Evolutionary conservation across 768 basidiomycete species (phyloP), one percentile per base, ranked within the genome.

Genomic region (Serendipita sp.): DNA sequence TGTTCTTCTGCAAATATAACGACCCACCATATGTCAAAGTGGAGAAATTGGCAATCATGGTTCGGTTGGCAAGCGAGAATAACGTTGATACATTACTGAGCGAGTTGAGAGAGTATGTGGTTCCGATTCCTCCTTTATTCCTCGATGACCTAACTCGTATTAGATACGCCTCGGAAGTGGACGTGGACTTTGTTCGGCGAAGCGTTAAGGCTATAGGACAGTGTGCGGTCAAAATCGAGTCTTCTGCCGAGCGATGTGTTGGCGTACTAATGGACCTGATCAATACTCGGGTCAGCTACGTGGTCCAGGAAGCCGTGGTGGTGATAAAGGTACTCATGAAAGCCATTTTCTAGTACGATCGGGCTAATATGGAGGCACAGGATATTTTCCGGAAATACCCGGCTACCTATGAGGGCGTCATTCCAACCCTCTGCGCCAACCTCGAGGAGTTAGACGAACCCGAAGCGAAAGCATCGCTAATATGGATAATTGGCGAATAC

Each of bases 1-100:
- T 99, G 20, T 99, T 99, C 73, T 99, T 98, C 78, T 97, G 95
- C 83, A 99, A 99, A 73, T 98, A 99, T 75, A 98, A 98, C 70
- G 95, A 99, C 70, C 95, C 95, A 3, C 75, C 95, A n/a, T 99
- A 98, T 69, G 94, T 98, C 72, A 99, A 99, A 73, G 82, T 97
- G 61, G 96, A 97, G 73, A 98, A 99, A 74, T 75, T 99, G 67
- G 96, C 97, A 68, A 96, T 98, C 71, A 99, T 99, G 96, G 89
- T 97, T 60, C 80, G 91, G 62, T 75, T 99, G 62, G 93, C 91
- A 13, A 81, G 79, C 22, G 95, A 97, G 65, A 84, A 81, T 72
- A 99, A 97, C 68, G 90, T 95, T 0, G 93, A 97, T 74, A 91
- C 93, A 5, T 77, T 98, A 60, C 73, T 99, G 69, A 95, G 92